Conservation (phyloP, 495 filamentous ascomycete species). For the Neurospora tetraspora region DNA sequence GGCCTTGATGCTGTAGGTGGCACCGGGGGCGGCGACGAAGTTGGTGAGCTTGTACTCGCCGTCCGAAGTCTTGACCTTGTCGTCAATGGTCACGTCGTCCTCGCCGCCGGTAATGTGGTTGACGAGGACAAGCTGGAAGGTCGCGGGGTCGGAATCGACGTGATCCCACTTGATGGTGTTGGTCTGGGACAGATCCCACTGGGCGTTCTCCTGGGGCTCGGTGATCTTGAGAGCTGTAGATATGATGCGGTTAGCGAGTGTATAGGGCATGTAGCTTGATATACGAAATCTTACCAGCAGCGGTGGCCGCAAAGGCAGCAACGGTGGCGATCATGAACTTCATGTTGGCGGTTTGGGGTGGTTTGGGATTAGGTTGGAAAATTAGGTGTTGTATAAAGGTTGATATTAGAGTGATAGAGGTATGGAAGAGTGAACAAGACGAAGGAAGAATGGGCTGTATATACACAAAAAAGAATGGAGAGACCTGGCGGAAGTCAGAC, state of each 20-base stretch:
- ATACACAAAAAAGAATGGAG: background rate
- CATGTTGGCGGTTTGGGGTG: conserved; percentile 1
- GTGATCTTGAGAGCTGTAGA: conserved; percentile 3
- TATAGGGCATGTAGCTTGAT: background rate
- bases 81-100: background rate
- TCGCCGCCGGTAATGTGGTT: conserved; percentile 7
- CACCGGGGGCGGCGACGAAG: conserved; percentile 7
- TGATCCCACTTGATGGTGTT: conserved; percentile 13
- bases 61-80: conserved; percentile 7
- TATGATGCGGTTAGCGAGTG: background rate
- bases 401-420: background rate
- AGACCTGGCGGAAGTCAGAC: background rate
- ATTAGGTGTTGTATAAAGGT: background rate
- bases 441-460: background rate
- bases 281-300: conserved; percentile 1
- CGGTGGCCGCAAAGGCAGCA: conserved; percentile 8
- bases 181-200: conserved; percentile 11
- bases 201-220: background rate
- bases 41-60: conserved; percentile 11
- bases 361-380: background rate
- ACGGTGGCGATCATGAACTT: conserved; percentile 5
- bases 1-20: conserved; percentile 16
- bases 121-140: conserved; percentile 14
- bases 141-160: conserved; percentile 8
- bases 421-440: background rate